Evolutionary conservation across 2,329 filamentous ascomycete genomes (phyloP).

Genomic region (Huntiella abstrusa): DNA sequence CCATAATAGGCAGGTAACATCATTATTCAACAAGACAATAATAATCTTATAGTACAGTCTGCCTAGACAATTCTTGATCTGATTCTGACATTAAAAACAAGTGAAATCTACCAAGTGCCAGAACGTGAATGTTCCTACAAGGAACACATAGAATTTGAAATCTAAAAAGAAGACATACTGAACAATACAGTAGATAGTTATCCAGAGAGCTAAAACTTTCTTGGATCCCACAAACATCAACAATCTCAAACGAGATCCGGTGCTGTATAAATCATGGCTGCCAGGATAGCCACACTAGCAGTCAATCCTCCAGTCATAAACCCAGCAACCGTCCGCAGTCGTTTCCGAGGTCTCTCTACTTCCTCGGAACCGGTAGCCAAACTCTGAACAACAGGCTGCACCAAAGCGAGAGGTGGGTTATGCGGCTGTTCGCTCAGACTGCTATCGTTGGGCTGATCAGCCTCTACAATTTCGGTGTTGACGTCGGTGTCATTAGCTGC

Average conservation of each 20-base stretch:
- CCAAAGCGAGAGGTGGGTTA: neutral
- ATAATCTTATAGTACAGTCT: too few species aligned
- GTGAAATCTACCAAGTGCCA: neutral
- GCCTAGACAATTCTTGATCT: too few species aligned
- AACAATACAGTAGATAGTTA: neutral
- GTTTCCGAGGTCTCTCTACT: slow-evolving; percentile 15
- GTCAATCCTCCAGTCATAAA: slow-evolving; percentile 17
- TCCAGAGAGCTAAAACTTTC: neutral
- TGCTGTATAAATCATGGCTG: slow-evolving; percentile 22
- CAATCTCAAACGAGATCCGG: slow-evolving; percentile 16
- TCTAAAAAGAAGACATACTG: neutral
- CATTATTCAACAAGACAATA: too few species aligned
- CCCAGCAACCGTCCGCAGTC: slow-evolving; percentile 12
- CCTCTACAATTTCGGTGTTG: neutral
- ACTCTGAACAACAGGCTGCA: neutral
- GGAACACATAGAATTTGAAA: neutral
- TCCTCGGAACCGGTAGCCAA: neutral
- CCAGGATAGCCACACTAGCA: slow-evolving; percentile 19
- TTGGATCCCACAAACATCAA: neutral
- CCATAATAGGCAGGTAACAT: too few species aligned
- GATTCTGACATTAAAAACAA: neutral
- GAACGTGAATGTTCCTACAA: neutral
- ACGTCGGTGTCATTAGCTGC: neutral
- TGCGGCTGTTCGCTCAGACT: neutral
- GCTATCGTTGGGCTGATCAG: neutral